A percentile compares a stretch with the other conserved stretches of the same genome.
Conservation (phyloP, 1,284 basidiomycete genomes). For the Ustilago curta region DNA sequence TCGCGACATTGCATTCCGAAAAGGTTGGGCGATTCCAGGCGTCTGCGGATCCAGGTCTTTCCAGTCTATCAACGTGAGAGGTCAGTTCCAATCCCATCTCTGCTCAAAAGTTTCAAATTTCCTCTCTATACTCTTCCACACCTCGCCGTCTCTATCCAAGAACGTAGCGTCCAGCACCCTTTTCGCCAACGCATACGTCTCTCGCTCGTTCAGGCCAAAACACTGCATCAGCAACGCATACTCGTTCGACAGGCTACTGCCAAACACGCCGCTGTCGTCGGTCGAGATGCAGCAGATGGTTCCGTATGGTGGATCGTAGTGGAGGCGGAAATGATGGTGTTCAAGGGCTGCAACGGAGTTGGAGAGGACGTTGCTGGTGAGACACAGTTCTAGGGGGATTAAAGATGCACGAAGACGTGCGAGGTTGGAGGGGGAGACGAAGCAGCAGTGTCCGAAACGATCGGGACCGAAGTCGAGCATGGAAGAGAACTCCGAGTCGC, state of each 20-base stretch:
- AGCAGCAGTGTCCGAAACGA: slow-evolving; percentile 51
- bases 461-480: slow-evolving; percentile 49
- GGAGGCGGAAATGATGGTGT: slow-evolving; percentile 30
- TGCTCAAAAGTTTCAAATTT: slow-evolving; percentile 10
- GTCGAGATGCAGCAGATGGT: slow-evolving; percentile 43
- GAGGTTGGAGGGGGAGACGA: slow-evolving; percentile 23
- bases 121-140: neutral
- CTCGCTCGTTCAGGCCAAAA: slow-evolving; percentile 19
- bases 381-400: slow-evolving; percentile 48
- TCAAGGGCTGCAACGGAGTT: slow-evolving; percentile 17
- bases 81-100: slow-evolving; percentile 16
- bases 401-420: neutral
- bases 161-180: slow-evolving; percentile 18
- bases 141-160: slow-evolving; percentile 5
- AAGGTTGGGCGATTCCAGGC: neutral
- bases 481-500: slow-evolving; percentile 20
- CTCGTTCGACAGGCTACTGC: slow-evolving; percentile 41
- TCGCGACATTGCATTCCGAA: too few relatives aligned
- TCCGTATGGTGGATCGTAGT: slow-evolving; percentile 1
- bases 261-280: slow-evolving; percentile 53
- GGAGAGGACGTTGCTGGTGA: slow-evolving; percentile 49
- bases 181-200: slow-evolving; percentile 17
- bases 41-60: neutral
- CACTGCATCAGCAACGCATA: slow-evolving; percentile 37
- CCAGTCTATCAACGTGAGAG: neutral